These are phyloP conservation scores for Blastobotrys chiropterorum DNA, from an alignment of 805 yeast genomes.

Conservation along the genomic window DNA sequence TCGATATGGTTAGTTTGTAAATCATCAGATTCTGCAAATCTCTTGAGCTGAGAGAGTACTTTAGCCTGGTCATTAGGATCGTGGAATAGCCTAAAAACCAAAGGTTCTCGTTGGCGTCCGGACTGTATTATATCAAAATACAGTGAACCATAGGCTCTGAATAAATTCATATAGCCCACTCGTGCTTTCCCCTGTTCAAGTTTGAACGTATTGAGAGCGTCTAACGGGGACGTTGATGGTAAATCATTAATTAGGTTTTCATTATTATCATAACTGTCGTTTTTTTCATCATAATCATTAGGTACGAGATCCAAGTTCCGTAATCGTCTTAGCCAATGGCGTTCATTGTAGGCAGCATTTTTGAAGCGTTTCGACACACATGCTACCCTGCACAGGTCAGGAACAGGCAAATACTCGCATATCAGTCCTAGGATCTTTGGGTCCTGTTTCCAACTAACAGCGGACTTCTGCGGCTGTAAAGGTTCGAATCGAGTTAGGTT, in stretches of 20 bases:
- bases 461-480: not conserved
- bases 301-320: not conserved
- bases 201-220: conserved; percentile 13
- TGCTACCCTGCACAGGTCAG: conserved; percentile 36
- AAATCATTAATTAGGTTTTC: not conserved
- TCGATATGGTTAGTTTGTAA: conserved; percentile 32
- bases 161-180: conserved; percentile 24
- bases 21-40: conserved; percentile 34
- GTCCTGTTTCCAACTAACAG: not conserved
- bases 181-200: conserved; percentile 15
- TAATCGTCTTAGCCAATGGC: conserved; percentile 12
- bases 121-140: conserved; percentile 42
- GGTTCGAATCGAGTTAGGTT: not conserved
- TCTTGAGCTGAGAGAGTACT: conserved; percentile 37
- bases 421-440: conserved; percentile 2
- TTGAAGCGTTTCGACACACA: conserved; percentile 36
- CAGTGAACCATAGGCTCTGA: conserved; percentile 36
- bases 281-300: not conserved
- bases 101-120: conserved; percentile 35
- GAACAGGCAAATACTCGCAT: conserved; percentile 12
- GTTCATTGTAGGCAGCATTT: conserved; percentile 35
- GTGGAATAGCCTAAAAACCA: conserved; percentile 41
- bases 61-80: conserved; percentile 49
- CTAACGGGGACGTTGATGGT: conserved; percentile 6
- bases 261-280: not conserved